Percentiles rank a stretch among this genome's conserved stretches.
These are phyloP conservation scores for Dichomitus squalens DNA, from an alignment of 1,284 basidiomycete species.

Conservation along the genomic window DNA sequence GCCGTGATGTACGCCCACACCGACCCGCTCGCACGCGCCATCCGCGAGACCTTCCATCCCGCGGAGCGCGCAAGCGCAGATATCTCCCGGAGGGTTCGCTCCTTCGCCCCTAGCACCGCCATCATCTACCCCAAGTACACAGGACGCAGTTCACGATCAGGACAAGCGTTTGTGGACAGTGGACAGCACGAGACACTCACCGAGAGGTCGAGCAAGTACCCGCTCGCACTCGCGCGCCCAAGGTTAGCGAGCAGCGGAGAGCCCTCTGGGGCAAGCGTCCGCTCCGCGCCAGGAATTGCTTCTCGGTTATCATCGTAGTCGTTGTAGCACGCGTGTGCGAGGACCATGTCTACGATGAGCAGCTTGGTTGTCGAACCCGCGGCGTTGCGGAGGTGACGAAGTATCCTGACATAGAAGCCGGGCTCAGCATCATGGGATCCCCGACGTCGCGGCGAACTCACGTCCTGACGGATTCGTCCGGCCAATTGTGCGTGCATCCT, in stretches of 20 bases:
- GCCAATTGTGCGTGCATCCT: slow-evolving; percentile 77
- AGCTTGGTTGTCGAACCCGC: slow-evolving; percentile 16
- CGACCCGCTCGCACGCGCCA: slow-evolving; percentile 55
- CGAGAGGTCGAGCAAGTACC: slow-evolving; percentile 73
- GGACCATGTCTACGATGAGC: slow-evolving; percentile 15
- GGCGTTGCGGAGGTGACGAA: slow-evolving; percentile 10
- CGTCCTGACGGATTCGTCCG: slow-evolving; percentile 53
- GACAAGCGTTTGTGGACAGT: background rate
- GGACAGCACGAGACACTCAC: slow-evolving; percentile 39
- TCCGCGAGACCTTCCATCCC: slow-evolving; percentile 63
- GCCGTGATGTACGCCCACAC: slow-evolving; percentile 66
- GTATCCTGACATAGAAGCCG: slow-evolving; percentile 6
- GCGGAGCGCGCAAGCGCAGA: slow-evolving; percentile 55
- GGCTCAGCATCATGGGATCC: slow-evolving; percentile 26
- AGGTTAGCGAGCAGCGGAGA: slow-evolving; percentile 66
- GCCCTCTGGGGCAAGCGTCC: slow-evolving; percentile 43
- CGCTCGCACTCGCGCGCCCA: slow-evolving; percentile 68
- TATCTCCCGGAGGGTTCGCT: slow-evolving; percentile 69
- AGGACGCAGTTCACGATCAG: background rate
- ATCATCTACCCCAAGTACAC: slow-evolving; percentile 53
- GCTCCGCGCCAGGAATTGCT: slow-evolving; percentile 33
- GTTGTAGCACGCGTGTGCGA: slow-evolving; percentile 16
- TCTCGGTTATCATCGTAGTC: slow-evolving; percentile 9
- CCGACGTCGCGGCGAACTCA: slow-evolving; percentile 6
- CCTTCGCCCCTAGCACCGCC: slow-evolving; percentile 66